phyloP scores from a whole-genome alignment of 2,329 filamentous ascomycete genomes.

The Aspergillus sp. region DNA sequence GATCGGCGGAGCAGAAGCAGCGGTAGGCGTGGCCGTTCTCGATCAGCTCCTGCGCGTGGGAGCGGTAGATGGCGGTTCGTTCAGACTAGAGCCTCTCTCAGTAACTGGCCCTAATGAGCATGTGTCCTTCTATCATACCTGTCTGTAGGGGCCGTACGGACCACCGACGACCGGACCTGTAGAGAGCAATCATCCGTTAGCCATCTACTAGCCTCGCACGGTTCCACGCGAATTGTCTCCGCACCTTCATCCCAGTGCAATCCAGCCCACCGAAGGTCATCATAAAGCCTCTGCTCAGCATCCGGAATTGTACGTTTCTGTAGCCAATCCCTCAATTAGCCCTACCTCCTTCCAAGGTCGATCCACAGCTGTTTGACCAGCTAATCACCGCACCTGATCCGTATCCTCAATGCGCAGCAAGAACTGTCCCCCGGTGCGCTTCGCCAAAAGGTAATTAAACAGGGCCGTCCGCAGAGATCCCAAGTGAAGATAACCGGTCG shows the following conservation, averaged over 20 bases:
- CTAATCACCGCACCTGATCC: conserved; percentile 66
- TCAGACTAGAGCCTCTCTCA: conserved; percentile 63
- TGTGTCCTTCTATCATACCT: conserved; percentile 53
- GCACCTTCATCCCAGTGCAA: conserved; percentile 89
- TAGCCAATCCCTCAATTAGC: conserved; percentile 31
- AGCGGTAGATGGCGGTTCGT: conserved; percentile 69
- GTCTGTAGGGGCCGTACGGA: conserved; percentile 80
- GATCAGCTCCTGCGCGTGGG: conserved; percentile 70
- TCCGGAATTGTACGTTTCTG: conserved; percentile 79
- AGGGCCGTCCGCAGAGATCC: conserved; percentile 89
- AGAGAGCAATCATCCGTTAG: not conserved
- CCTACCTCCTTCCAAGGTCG: not conserved
- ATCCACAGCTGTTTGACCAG: not conserved
- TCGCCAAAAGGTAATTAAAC: conserved; percentile 93
- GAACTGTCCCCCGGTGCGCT: conserved; percentile 84
- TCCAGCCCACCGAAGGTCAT: conserved; percentile 85
- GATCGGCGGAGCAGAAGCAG: conserved; percentile 82
- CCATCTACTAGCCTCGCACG: not conserved
- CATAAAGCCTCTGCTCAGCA: conserved; percentile 74
- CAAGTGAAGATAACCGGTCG: conserved; percentile 89
- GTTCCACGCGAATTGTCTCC: conserved; percentile 15
- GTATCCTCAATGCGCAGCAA: conserved; percentile 92
- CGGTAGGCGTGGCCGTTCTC: conserved; percentile 76
- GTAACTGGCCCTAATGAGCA: not conserved
- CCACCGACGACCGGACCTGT: conserved; percentile 78